Conservation (phyloP, 169 alveolate species). For the Perkinsus chesapeaki region DNA sequence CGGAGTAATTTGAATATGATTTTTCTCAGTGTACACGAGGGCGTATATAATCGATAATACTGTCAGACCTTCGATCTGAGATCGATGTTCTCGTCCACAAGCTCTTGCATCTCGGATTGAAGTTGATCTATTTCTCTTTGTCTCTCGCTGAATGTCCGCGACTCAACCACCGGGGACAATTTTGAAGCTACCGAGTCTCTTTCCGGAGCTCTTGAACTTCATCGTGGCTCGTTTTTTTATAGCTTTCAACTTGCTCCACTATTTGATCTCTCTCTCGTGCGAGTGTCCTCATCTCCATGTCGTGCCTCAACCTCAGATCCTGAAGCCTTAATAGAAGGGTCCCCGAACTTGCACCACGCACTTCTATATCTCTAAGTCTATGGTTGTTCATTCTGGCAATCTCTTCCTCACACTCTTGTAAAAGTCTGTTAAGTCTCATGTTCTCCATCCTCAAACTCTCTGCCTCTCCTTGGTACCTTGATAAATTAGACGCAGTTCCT, state of each 20-base stretch:
- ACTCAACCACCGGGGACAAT: background rate
- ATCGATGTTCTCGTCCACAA: background rate
- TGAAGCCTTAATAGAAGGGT: background rate
- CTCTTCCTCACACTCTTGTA: background rate
- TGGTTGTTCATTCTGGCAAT: background rate
- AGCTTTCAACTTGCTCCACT: background rate
- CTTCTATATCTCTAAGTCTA: background rate
- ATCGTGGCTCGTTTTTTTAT: background rate
- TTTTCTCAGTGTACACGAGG: too few species aligned
- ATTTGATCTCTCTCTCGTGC: background rate
- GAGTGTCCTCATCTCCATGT: background rate
- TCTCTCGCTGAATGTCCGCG: background rate
- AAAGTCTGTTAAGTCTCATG: background rate
- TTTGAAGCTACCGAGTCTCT: background rate
- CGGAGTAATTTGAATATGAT: background rate
- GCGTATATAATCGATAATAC: background rate
- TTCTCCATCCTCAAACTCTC: background rate
- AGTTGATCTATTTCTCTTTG: background rate
- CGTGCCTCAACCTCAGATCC: background rate
- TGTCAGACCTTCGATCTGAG: background rate
- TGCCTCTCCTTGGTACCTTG: background rate
- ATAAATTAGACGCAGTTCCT: too few species aligned
- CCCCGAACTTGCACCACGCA: background rate
- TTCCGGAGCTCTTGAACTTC: background rate
- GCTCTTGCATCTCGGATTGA: background rate